phyloP scores from a whole-genome alignment of 139 green algal genomes.

The Tetraselmis chui region DNA sequence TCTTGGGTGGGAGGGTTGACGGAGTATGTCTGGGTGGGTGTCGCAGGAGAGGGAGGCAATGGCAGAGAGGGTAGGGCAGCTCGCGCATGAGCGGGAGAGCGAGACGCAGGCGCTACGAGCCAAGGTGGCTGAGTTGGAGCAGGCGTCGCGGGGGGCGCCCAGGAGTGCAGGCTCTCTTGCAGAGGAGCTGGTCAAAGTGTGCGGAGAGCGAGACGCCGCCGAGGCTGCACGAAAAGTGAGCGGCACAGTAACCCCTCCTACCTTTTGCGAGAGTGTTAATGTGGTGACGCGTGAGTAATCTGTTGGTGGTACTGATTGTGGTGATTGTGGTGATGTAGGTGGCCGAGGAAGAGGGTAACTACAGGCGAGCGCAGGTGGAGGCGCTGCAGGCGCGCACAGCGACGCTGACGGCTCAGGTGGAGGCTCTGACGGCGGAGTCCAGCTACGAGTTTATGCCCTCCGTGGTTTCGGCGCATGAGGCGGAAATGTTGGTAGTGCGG shows the following conservation, averaged over 20 bases:
- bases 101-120: neutral
- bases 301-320: too few species aligned
- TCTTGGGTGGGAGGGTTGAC: too few species aligned
- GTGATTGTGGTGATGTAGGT: too few species aligned
- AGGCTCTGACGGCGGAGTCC: neutral
- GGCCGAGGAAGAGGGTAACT: neutral
- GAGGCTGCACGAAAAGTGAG: neutral
- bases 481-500: constrained; percentile 27
- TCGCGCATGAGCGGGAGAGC: neutral
- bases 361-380: neutral
- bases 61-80: neutral
- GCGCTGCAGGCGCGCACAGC: neutral
- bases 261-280: too few species aligned
- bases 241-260: too few species aligned
- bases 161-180: neutral
- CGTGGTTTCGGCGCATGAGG: neutral
- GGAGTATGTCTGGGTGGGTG: too few species aligned
- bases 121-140: neutral
- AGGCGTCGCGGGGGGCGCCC: neutral
- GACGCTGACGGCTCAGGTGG: neutral
- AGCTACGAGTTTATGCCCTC: neutral
- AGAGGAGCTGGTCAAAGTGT: neutral
- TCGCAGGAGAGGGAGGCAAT: neutral
- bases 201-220: neutral
- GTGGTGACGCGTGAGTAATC: too few species aligned